These are phyloP conservation scores for Elasticomyces elasticus DNA, from an alignment of 495 filamentous ascomycete species.

Conservation along the genomic window DNA sequence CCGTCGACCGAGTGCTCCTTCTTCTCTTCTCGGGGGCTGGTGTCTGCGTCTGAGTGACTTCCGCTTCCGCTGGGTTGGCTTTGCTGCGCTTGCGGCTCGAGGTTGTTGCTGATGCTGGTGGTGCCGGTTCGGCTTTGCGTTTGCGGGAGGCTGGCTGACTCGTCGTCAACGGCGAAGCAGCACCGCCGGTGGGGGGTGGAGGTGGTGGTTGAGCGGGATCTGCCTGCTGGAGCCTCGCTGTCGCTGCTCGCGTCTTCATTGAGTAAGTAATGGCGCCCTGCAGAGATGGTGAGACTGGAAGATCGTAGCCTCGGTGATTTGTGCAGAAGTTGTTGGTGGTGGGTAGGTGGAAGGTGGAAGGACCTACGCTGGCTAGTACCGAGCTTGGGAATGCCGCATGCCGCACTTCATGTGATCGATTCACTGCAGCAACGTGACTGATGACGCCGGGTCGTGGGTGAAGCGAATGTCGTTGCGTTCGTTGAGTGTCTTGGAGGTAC, in stretches of 20 bases:
- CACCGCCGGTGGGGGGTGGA: background rate
- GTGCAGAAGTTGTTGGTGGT: background rate
- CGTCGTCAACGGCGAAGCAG: background rate
- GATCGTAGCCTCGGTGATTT: background rate
- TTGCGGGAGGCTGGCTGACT: background rate
- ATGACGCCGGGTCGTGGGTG: background rate
- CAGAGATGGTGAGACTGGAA: background rate
- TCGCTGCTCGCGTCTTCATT: background rate
- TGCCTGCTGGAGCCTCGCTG: background rate
- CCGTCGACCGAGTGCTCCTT: background rate
- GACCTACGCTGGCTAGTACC: background rate
- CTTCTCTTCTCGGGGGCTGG: background rate
- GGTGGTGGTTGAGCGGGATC: slow-evolving; percentile 1
- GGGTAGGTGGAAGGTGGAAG: slow-evolving; percentile 5
- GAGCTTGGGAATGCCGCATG: background rate
- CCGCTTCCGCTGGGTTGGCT: background rate
- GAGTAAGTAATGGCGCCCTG: background rate
- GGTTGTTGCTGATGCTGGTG: slow-evolving; percentile 29
- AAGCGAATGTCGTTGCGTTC: background rate
- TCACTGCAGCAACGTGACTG: background rate
- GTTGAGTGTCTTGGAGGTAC: too few species aligned
- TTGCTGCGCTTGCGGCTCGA: slow-evolving; percentile 26
- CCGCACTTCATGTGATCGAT: background rate
- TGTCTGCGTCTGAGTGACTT: background rate
- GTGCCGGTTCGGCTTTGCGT: slow-evolving; percentile 13